phyloP scores from a whole-genome alignment of 2,329 filamentous ascomycete genomes.

The Scytalidium sp. region DNA sequence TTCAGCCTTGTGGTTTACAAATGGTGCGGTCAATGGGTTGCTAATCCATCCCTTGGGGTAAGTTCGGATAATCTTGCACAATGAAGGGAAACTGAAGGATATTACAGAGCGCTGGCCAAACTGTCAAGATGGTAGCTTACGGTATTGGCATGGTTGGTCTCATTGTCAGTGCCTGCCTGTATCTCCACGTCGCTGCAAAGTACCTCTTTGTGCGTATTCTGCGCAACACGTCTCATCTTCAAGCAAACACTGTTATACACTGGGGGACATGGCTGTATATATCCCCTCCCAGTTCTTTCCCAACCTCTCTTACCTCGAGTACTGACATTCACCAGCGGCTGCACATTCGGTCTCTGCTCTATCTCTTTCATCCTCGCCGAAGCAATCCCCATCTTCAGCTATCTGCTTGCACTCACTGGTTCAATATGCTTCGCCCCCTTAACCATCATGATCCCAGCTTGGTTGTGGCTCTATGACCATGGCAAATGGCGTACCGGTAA shows the following conservation, averaged over 20 bases:
- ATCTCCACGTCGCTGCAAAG: conserved; percentile 47
- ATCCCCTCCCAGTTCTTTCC: too few species aligned
- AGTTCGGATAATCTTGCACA: background rate
- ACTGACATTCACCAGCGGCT: conserved; percentile 16
- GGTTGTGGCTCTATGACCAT: conserved; percentile 49
- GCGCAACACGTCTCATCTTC: conserved; percentile 44
- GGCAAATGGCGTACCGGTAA: conserved; percentile 33
- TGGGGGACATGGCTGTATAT: conserved; percentile 44
- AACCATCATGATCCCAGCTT: conserved; percentile 42
- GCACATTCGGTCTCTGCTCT: conserved; percentile 36
- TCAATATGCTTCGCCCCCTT: conserved; percentile 47
- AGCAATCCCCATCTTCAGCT: conserved; percentile 52
- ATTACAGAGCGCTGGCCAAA: conserved; percentile 45
- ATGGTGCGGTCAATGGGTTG: conserved; percentile 59
- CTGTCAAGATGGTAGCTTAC: conserved; percentile 58
- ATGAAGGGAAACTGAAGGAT: background rate
- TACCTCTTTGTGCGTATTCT: conserved; percentile 52
- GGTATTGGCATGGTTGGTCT: conserved; percentile 53
- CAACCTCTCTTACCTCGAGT: too few species aligned
- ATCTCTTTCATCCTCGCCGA: conserved; percentile 46
- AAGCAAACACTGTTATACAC: conserved; percentile 46
- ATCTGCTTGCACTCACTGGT: conserved; percentile 44
- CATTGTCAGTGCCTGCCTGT: conserved; percentile 36
- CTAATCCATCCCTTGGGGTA: conserved; percentile 53
- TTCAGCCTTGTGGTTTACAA: conserved; percentile 50